These are phyloP conservation scores for Pythium diclinum DNA, from an alignment of 352 stramenopile species.

Conservation along the genomic window DNA sequence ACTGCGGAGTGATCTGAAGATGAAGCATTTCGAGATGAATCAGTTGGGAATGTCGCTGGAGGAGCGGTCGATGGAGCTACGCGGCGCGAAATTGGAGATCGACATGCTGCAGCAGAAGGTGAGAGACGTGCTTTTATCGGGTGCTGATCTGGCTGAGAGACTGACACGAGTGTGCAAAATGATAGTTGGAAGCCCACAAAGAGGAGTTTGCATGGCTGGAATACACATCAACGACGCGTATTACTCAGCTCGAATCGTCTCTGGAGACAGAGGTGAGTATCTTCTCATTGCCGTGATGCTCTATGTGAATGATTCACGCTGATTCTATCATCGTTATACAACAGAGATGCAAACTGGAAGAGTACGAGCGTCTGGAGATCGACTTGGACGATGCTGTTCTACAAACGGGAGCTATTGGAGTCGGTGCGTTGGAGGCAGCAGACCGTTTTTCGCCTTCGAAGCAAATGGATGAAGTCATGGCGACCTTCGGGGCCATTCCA, in stretches of 20 bases:
- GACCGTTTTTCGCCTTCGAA: conserved; percentile 5
- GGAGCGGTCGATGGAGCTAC: conserved; percentile 40
- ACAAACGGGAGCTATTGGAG: conserved; percentile 48
- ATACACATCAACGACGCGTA: conserved; percentile 54
- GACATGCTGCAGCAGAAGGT: conserved; percentile 80
- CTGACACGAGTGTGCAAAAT: no score
- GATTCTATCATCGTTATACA: background rate
- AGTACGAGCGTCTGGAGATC: conserved; percentile 74
- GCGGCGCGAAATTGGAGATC: conserved; percentile 38
- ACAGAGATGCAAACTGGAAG: conserved; percentile 54
- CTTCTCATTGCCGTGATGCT: background rate
- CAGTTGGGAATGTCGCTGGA: conserved; percentile 62
- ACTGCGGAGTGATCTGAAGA: conserved; percentile 67
- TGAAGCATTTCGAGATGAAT: conserved; percentile 78
- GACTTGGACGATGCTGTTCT: conserved; percentile 67
- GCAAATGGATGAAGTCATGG: conserved; percentile 42
- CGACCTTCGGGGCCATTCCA: conserved; percentile 64
- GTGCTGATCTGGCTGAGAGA: no score
- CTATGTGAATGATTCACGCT: background rate
- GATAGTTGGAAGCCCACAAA: conserved; percentile 59
- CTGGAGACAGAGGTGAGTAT: conserved; percentile 50
- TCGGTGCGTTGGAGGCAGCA: background rate
- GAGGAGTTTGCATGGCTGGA: conserved; percentile 73
- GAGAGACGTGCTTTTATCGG: background rate
- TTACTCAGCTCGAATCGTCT: conserved; percentile 49